Percentiles rank a stretch among this genome's conserved stretches.
Evolutionary conservation across 257 asterid genomes (phyloP).

Genomic region (Solanum appendiculatum): DNA sequence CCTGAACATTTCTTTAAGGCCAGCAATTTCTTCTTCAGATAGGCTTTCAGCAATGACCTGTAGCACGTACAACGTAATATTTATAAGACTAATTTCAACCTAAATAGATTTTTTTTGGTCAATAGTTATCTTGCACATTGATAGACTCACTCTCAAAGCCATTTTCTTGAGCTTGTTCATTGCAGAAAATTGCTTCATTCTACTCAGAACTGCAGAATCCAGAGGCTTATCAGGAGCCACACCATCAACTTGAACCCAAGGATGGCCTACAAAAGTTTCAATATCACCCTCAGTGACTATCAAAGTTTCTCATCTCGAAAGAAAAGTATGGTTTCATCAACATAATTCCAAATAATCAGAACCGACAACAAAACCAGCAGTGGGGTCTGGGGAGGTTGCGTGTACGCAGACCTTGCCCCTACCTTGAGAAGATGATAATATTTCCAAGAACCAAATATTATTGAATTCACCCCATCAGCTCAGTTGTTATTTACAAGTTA

Average conservation of each 20-base stretch:
- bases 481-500: background rate
- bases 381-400: background rate
- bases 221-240: conserved; percentile 95
- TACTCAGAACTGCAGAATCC: conserved; percentile 90
- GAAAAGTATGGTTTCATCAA: background rate
- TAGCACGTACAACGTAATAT: background rate
- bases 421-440: background rate
- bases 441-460: background rate
- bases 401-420: background rate
- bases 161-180: conserved; percentile 96
- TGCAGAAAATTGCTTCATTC: conserved; percentile 90
- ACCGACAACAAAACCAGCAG: background rate
- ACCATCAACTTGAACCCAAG: conserved; percentile 96
- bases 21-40: conserved; percentile 94
- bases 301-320: background rate
- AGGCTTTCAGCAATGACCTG: conserved; percentile 84
- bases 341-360: background rate
- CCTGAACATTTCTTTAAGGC: conserved; percentile 80
- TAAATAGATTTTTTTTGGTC: background rate
- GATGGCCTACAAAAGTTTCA: conserved; percentile 58
- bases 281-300: background rate
- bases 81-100: background rate
- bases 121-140: background rate
- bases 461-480: background rate
- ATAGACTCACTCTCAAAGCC: conserved; percentile 74